phyloP scores from a whole-genome alignment of 495 filamentous ascomycete genomes.

The Annulohypoxylon nitens region DNA sequence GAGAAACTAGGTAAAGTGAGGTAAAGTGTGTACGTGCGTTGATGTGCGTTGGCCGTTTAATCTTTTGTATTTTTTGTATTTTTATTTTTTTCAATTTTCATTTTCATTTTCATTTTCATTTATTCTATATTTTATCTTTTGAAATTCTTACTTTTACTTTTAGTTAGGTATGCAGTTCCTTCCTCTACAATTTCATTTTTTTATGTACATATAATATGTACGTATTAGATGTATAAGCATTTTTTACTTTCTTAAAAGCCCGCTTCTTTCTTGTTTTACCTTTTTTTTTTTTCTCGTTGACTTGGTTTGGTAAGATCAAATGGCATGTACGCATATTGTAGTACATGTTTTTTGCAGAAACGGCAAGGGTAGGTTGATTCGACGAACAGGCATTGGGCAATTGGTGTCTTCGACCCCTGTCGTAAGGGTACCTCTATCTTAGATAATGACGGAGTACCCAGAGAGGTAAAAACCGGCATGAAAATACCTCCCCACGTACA shows the following conservation, averaged over 20 bases:
- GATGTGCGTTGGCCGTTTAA: slow-evolving; percentile 4
- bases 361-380: not conserved
- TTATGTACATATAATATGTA: slow-evolving; percentile 8
- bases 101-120: not conserved
- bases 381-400: slow-evolving; percentile 26
- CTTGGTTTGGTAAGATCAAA: slow-evolving; percentile 11
- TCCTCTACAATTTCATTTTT: not conserved
- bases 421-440: slow-evolving; percentile 11
- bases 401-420: slow-evolving; percentile 8
- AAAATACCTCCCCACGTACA: slow-evolving; percentile 20
- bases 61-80: not conserved
- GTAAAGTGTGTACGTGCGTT: slow-evolving; percentile 11
- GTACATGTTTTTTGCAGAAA: slow-evolving; percentile 10
- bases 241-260: not conserved
- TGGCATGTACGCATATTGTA: slow-evolving; percentile 1
- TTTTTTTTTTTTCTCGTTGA: not conserved
- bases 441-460: slow-evolving; percentile 23
- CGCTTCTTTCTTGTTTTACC: slow-evolving; percentile 13
- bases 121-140: not conserved
- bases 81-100: not conserved
- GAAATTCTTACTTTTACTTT: not conserved
- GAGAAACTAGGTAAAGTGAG: not conserved
- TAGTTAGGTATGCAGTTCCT: not conserved
- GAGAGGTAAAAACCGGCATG: slow-evolving; percentile 1
- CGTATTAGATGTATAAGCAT: not conserved